Evolutionary conservation across 805 yeast species (phyloP), one percentile per base, ranked within the genome.

Genomic region (Pichia kluyveri): DNA sequence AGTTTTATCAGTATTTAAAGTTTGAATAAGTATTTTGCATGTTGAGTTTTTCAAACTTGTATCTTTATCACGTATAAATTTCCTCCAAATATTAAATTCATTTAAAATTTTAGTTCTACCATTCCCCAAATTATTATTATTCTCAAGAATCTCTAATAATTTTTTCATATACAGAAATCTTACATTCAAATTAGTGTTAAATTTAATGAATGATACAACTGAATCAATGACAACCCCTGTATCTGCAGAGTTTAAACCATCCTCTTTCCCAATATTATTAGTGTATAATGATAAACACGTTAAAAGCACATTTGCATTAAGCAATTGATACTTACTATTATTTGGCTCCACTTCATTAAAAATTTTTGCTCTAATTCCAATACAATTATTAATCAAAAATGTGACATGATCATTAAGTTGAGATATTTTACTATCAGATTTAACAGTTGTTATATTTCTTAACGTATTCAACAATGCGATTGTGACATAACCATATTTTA

Each of bases 11-110:
- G 6, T 18, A 5, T 15, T 28, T 28, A 38, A 28, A 32, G 30
- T 17, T 37, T 38, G 9, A 34, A 31, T 26, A 34, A 42, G 8
- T 23, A 40, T 18, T 19, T 30, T 30, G 32, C 38, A 34, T 41
- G 41, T 31, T 18, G 32, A 5, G 4, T 32, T 12, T 34, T 48
- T 44, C 8, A 51, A 30, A 12, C 37, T 34, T n/a, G 26, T 40
- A 40, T 51, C 46, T 27, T 46, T 51, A 14, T 44, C 46, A 39
- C 46, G 51, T 9, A 49, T 19, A 14, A 49, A 34, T 41, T 38
- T 51, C 27, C 44, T 51, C 47, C 50, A 49, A 7, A 49, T n/a
- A 28, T 38, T 36, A 10, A 31, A 18, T 19, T 47, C 46, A 15
- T 36, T 34, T 5, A 47, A 17, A 10, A 47, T 31, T 7, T 15